phyloP scores from a whole-genome alignment of 768 basidiomycete species.

The Amanita rimosa region DNA sequence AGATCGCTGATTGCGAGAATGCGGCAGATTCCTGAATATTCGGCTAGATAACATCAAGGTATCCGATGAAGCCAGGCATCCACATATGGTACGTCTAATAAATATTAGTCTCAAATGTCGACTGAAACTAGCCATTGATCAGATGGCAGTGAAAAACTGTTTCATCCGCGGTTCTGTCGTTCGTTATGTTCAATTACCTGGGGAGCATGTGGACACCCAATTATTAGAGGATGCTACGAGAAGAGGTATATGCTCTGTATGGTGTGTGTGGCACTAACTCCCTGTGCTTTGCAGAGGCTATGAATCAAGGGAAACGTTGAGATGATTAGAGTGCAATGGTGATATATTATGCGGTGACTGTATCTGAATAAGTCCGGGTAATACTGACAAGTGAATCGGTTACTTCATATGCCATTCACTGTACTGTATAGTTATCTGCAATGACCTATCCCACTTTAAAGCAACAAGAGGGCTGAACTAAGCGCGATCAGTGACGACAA shows the following conservation, averaged over 20 bases:
- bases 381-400: background rate
- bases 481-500: background rate
- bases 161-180: slow-evolving; percentile 99
- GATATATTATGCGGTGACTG: too few species aligned
- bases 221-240: slow-evolving; percentile 93
- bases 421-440: background rate
- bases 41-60: slow-evolving; percentile 91
- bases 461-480: background rate
- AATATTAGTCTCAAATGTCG: too few species aligned
- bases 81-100: slow-evolving; percentile 70
- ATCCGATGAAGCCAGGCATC: slow-evolving; percentile 84
- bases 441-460: background rate
- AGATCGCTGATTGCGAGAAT: slow-evolving; percentile 3
- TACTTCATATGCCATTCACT: background rate
- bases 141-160: slow-evolving; percentile 99
- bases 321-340: background rate
- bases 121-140: background rate
- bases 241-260: slow-evolving; percentile 49
- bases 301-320: slow-evolving; percentile 33
- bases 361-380: too few species aligned
- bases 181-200: slow-evolving; percentile 91
- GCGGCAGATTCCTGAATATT: slow-evolving; percentile 82
- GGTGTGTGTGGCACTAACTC: background rate
- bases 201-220: slow-evolving; percentile 90
- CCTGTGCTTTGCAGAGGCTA: slow-evolving; percentile 25